Conservation (phyloP, 352 stramenopile species). For the Globisporangium lucens region DNA sequence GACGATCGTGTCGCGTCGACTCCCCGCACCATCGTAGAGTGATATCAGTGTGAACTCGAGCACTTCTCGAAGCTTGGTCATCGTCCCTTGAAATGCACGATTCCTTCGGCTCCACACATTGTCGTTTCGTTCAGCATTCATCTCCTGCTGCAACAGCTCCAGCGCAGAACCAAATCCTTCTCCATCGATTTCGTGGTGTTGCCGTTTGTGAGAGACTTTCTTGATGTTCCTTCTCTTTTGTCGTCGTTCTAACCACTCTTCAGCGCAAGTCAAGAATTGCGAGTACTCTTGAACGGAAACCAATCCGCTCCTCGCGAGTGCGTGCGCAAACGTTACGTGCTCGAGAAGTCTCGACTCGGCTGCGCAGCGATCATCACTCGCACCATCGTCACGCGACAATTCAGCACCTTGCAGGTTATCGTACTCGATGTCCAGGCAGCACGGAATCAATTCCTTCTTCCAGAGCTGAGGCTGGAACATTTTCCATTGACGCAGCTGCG, state of each 20-base stretch:
- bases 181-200: background rate
- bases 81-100: background rate
- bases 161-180: slow-evolving; percentile 1
- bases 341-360: slow-evolving; percentile 6
- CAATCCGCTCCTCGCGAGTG: slow-evolving; percentile 23
- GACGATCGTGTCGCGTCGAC: background rate
- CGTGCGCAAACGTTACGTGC: slow-evolving; percentile 26
- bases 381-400: background rate
- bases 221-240: background rate
- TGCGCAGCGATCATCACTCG: background rate
- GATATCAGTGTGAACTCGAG: background rate
- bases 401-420: background rate
- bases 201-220: slow-evolving; percentile 3
- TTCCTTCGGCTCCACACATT: background rate
- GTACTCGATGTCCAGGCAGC: slow-evolving; percentile 26
- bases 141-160: slow-evolving; percentile 7
- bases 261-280: slow-evolving; percentile 21
- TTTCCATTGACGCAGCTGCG: slow-evolving; percentile 31
- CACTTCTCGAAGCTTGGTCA: slow-evolving; percentile 5
- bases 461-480: slow-evolving; percentile 33
- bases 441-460: slow-evolving; percentile 36
- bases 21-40: background rate
- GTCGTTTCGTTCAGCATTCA: background rate
- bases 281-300: slow-evolving; percentile 26
- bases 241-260: slow-evolving; percentile 22